Evolutionary conservation across 257 asterid species (phyloP), one percentile per base, ranked within the genome.

Genomic region (Salvia hispanica): DNA sequence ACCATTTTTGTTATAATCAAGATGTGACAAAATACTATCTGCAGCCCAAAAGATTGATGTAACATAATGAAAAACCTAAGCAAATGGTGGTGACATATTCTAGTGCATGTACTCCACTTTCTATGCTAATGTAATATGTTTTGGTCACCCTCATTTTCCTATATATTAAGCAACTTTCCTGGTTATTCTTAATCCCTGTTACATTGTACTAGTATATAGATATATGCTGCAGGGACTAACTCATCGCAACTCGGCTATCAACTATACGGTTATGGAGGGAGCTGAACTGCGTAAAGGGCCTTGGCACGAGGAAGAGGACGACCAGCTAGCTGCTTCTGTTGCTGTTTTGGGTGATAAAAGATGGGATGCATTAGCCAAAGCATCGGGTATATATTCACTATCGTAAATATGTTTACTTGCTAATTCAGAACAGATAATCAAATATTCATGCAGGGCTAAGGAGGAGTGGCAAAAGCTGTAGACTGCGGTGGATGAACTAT

Each of bases 311-410:
- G 90, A 85, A 57, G 96, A 90, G 75, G 95, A 90, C 7, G 78
- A 85, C 48, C 77, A 72, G n/a, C 74, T 90, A 3, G 64, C 83
- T 16, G 77, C 84, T 50, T 73, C 80, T n/a, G 77, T 84, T 5
- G 77, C 90, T 58, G 65, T 74, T 68, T 71, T 85, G 36, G 91
- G 95, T 4, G 85, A 87, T 70, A 69, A 78, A 14, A 74, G 83
- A 70, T 90, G 95, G 96, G 96, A 85, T 64, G 76, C 93, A 51
- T 77, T 90, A 78, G 93, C 95, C 43, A 85, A 79, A 80, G 75
- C 95, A 55, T 82, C 93, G 59, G 95, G 96, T 86, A 71, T 21
- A 36, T 36, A 36, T 7, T 39, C 9, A 39, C 1, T 18, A 39
- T 7, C 2, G 0, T 39, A 36, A 4, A 36, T 36, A 36, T 36